Base-by-base conservation (phyloP, 495 filamentous ascomycete species). In the Penicillium taxi region DNA sequence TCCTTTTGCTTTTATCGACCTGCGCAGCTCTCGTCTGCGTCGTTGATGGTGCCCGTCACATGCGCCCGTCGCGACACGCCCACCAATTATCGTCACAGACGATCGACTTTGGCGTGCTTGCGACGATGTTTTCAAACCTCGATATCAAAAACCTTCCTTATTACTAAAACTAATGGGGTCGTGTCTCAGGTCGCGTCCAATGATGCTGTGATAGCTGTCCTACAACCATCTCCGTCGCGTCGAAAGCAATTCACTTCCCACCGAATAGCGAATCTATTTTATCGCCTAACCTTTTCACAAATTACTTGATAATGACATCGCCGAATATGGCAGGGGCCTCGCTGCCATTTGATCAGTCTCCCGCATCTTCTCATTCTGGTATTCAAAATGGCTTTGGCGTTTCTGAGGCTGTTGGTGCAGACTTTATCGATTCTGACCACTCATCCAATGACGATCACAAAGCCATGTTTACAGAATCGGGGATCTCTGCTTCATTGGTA, bases 391-490 rank as follows among this genome's bases (percentile, higher is more conserved):
- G 47, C 37, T 48, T 47, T 16, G 36, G 44, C 42, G 41, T 43
- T 33, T 40, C 47, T 16, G 52, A 58, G 6, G 47, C 46, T 27
- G 50, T 44, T 18, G 52, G 51, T 40, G 47, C 43, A 17, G 54
- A 57, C 23, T 44, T 47, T 34, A 20, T 51, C 18, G 50, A 47
- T n/a, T 35, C 45, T 12, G 51, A 55, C 19, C 55, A 47, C 14
- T 37, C 50, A 15, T 37, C 48, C 22, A 60, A 64, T 45, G 66
- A 59, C 14, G 73, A 70, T 46, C 72, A 74, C 16, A 75, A 73
- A 49, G 70, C 71, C n/a, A 61, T 72, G 19, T 56, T 78, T 29
- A 68, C 64, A 32, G 71, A 70, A 9, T 72, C 73, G 5, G 68
- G 67, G 9, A 48, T 68, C 6, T 44, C 61, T 34, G 25, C 52